Evolutionary conservation across 2,329 filamentous ascomycete genomes (phyloP), one percentile per base, ranked within the genome.

Genomic region (Neonectria hederae): DNA sequence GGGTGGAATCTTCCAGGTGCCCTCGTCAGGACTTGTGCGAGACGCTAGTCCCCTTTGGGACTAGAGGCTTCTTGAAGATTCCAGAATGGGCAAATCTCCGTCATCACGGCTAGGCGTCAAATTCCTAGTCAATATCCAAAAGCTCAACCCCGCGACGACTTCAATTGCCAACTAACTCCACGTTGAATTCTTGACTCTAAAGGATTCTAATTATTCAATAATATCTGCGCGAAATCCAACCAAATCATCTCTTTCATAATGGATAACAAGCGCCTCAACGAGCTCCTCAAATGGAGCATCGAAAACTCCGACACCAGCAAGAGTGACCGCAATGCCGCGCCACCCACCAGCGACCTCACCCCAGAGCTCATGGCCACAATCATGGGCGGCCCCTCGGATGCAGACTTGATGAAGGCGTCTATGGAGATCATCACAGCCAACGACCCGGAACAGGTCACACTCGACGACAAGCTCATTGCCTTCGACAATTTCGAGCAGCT

Each of bases 401-500:
- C 96, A 22, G 93, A 98, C 65, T 87, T 97, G 57, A 98, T 99
- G 96, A 89, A 88, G 73, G 88, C 91, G 56, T 86, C 92, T 67
- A 97, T 99, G 89, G 85, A 86, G 28, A 88, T 92, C 61, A 90
- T 97, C 75, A 86, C 84, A 10, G 88, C 89, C 19, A 69, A 81
- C 1, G 84, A 87, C 72, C 82, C 88, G 9, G 85, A 90, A 45
- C 58, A 74, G 61, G 82, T 91, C 60, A 86, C 87, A 4, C 84
- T 95, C 54, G 90, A 93, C 46, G 88, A 93, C 80, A 93, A 92
- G 78, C 81, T 97, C 58, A 87, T 90, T 62, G 94, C 94, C 40
- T 97, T 97, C 80, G 94, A 97, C 86, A 97, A 97, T 82, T 91
- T 97, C 67, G 94, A 97, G 82, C 93, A 97, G 79, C 84, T 97